phyloP scores from a whole-genome alignment of 352 stramenopile species.

The Nothophytophthora sp. region DNA sequence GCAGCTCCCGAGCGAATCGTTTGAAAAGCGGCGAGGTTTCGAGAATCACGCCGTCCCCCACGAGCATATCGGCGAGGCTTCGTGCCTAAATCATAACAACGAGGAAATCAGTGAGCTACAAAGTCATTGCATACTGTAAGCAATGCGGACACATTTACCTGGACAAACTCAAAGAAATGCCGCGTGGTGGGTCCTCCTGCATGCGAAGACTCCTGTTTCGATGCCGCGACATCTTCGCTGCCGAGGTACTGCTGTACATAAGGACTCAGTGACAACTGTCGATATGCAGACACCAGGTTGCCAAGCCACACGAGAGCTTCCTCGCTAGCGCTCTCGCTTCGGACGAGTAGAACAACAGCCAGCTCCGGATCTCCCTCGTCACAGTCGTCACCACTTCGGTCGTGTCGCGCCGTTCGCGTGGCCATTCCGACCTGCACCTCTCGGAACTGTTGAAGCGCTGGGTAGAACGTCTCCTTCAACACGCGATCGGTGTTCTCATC shows the following conservation, averaged over 20 bases:
- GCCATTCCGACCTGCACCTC: conserved; percentile 12
- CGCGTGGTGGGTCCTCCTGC: conserved; percentile 3
- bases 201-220: conserved; percentile 4
- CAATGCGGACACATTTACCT: conserved; percentile 3
- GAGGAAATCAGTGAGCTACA: background rate
- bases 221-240: conserved; percentile 6
- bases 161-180: conserved; percentile 15
- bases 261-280: conserved; percentile 15
- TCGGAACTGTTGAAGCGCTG: conserved; percentile 2
- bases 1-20: conserved; percentile 18
- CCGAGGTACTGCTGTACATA: conserved; percentile 23
- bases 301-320: conserved; percentile 12
- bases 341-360: conserved; percentile 10
- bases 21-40: conserved; percentile 18
- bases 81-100: background rate
- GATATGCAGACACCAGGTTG: conserved; percentile 20
- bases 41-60: conserved; percentile 6
- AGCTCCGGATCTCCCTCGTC: conserved; percentile 6
- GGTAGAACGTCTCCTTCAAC: conserved; percentile 10
- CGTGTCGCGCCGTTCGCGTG: conserved; percentile 1
- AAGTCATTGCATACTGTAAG: background rate
- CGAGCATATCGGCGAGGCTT: conserved; percentile 12
- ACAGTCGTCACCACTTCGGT: background rate
- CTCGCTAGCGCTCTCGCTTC: conserved; percentile 8
- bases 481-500: conserved; percentile 4